Base-by-base conservation (phyloP, 306 rosid species). In the Argentina anserina region DNA sequence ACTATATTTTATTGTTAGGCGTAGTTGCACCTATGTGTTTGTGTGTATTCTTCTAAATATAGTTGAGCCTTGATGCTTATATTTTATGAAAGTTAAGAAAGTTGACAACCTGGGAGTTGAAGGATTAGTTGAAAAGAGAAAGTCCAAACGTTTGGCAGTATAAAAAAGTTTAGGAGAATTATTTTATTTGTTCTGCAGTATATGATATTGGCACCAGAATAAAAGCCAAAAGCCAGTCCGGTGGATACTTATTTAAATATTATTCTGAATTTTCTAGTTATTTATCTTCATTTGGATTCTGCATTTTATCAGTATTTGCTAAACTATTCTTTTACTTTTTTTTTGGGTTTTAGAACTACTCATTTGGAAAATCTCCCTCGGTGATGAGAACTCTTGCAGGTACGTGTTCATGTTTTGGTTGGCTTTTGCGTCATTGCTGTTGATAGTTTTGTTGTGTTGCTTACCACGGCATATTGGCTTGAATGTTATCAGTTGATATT, bases 321-420 rank as follows among this genome's bases (percentile, higher is more conserved):
- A 58, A 55, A 77, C 79, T 70, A 62, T 26, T 68, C 64, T 34
- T 39, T 36, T 61, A 60, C 60, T 52, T 74, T 60, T 47, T 21
- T 33, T 50, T 25, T 78, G 80, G 74, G 21, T 58, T 71, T 40
- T 28, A 95, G 99, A 91, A 81, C 83, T 95, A 95, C 86, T 84
- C 97, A 25, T 91, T 90, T 53, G 99, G 97, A 81, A 95, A 88
- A 86, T 83, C 96, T 68, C 74, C 97, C 65, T 91, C 97, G 1
- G 94, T 92, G 85, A 90, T 95, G 93, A 91, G 89, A 88, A 88
- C 97, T 78, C 83, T 95, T 72, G 99, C 99, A 80, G 99, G 99
- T 91, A 86, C 47, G 55, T 78, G 76, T 73, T 84, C 82, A 46
- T 23, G 67, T 72, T 60, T 59, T 72, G 59, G n/a, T 71, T 76